Conservation (phyloP, 352 stramenopile genomes). For the Peronospora farinosa region DNA sequence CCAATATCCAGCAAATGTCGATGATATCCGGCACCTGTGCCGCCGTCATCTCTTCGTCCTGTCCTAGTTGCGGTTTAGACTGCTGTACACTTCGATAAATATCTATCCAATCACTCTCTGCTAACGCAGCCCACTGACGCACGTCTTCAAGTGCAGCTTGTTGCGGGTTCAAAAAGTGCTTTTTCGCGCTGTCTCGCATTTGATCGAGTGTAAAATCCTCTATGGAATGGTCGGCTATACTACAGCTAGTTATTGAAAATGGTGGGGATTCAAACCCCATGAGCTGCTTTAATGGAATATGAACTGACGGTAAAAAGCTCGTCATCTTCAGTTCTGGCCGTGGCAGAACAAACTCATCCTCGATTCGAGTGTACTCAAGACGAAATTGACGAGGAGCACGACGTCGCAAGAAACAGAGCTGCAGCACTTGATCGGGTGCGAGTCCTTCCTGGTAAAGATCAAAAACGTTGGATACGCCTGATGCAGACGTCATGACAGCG, state of each 20-base stretch:
- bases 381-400: conserved; percentile 20
- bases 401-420: conserved; percentile 49
- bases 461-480: conserved; percentile 26
- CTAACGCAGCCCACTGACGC: conserved; percentile 28
- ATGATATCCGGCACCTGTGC: conserved; percentile 12
- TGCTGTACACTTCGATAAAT: conserved; percentile 21
- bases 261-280: neutral
- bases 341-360: conserved; percentile 51
- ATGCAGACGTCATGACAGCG: neutral
- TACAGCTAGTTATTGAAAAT: neutral
- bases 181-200: conserved; percentile 17
- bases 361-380: conserved; percentile 19
- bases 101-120: conserved; percentile 40
- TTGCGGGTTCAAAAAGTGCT: conserved; percentile 26
- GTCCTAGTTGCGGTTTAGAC: neutral
- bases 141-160: conserved; percentile 22
- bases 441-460: conserved; percentile 61
- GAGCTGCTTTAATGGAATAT: conserved; percentile 27
- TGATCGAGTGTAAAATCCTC: conserved; percentile 1
- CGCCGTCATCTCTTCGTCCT: conserved; percentile 7
- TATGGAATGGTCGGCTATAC: neutral
- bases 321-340: conserved; percentile 30
- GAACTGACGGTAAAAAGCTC: conserved; percentile 31
- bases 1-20: conserved; percentile 31
- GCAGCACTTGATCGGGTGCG: conserved; percentile 44